These are phyloP conservation scores for Lablab purpureus DNA, from an alignment of 306 rosid genomes.

Conservation along the genomic window DNA sequence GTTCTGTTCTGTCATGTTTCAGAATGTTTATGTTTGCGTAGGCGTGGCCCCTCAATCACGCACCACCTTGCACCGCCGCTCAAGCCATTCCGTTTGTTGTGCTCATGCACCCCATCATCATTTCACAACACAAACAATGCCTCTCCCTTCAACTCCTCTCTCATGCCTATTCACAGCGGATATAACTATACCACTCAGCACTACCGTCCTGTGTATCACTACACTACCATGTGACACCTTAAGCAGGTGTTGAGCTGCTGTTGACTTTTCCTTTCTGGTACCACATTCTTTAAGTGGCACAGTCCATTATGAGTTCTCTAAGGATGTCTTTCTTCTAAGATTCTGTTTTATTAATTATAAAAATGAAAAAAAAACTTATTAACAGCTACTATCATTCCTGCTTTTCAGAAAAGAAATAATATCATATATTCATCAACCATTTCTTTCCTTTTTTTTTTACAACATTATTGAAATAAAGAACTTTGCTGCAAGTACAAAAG, in stretches of 20 bases:
- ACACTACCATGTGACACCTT: too few relatives aligned
- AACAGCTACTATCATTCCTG: background rate
- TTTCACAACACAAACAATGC: background rate
- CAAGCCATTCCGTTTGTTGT: background rate
- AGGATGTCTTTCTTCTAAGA: background rate
- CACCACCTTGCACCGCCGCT: conserved; percentile 13
- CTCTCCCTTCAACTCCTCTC: background rate
- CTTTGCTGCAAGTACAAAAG: background rate
- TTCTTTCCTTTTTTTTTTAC: background rate
- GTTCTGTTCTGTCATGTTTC: conserved; percentile 38
- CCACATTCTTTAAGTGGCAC: too few relatives aligned
- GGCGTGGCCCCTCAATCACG: conserved; percentile 19
- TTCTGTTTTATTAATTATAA: background rate
- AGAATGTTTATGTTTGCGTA: conserved; percentile 35
- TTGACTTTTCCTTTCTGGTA: background rate
- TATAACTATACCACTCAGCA: background rate
- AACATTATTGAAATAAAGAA: background rate
- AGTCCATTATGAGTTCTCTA: too few relatives aligned
- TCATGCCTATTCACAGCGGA: too few relatives aligned
- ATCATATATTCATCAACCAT: background rate
- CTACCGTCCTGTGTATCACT: background rate
- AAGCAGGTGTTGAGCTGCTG: background rate
- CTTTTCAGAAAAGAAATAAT: background rate
- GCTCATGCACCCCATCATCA: background rate
- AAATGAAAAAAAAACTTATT: background rate